Conservation (phyloP, 345 rosid genomes). For the Hibiscus syriacus region DNA sequence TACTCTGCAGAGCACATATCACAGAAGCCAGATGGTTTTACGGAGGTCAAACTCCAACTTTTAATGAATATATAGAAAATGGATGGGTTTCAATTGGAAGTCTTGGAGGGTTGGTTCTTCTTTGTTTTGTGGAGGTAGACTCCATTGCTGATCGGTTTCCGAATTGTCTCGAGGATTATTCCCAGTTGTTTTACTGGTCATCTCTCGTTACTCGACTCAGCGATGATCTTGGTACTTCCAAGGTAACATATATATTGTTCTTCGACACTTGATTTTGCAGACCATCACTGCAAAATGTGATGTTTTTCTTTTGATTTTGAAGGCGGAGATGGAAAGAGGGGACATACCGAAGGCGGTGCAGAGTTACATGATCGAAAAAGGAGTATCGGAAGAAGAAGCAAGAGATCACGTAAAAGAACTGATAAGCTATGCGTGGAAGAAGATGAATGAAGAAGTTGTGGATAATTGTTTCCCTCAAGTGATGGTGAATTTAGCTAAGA, state of each 20-base stretch:
- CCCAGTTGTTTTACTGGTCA: neutral
- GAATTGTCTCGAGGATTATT: neutral
- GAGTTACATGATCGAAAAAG: constrained; percentile 3
- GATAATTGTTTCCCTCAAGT: neutral
- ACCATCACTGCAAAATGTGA: no score
- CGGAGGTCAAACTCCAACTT: neutral
- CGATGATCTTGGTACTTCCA: neutral
- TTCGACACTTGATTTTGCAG: no score
- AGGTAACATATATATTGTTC: neutral
- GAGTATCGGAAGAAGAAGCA: neutral
- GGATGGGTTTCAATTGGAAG: constrained; percentile 4
- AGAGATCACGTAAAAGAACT: neutral
- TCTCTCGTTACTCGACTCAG: constrained; percentile 4
- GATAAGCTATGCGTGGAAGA: neutral
- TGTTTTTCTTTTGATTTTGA: neutral
- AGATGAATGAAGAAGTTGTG: neutral
- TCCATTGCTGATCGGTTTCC: neutral
- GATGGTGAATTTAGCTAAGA: neutral
- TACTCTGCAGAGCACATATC: neutral
- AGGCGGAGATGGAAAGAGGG: constrained; percentile 7
- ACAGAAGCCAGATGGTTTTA: constrained; percentile 8
- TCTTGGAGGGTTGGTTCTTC: constrained; percentile 3
- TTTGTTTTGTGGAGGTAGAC: neutral
- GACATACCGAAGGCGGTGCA: constrained; percentile 1
- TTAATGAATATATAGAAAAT: neutral